phyloP scores from a whole-genome alignment of 2,329 filamentous ascomycete species.

The Helicocarpus griseus region DNA sequence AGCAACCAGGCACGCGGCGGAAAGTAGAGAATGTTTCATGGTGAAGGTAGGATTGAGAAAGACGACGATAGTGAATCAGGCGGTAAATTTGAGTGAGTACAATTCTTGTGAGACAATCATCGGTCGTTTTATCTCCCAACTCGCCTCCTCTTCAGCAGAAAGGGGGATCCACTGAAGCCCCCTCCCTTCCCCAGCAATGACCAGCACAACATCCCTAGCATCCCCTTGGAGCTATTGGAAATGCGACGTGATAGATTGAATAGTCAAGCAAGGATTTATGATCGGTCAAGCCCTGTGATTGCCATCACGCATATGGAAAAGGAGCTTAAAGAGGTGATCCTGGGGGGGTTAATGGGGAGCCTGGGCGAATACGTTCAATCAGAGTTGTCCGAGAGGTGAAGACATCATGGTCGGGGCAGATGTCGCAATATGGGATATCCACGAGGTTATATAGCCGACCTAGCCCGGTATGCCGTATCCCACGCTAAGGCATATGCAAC shows the following conservation, averaged over 20 bases:
- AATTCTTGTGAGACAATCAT: background rate
- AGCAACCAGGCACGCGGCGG: slow-evolving; percentile 6
- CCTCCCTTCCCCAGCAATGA: background rate
- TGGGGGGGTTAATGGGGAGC: background rate
- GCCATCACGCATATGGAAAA: background rate
- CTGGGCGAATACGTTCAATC: background rate
- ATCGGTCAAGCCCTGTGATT: background rate
- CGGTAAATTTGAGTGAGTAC: background rate
- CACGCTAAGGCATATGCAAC: background rate
- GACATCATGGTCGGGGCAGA: slow-evolving; percentile 2
- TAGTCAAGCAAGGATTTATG: background rate
- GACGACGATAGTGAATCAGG: background rate
- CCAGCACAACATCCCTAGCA: background rate
- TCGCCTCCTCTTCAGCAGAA: background rate
- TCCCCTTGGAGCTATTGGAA: background rate
- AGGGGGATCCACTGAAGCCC: background rate
- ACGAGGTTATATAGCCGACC: background rate
- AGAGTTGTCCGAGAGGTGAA: background rate
- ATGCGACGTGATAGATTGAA: background rate
- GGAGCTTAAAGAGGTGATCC: background rate
- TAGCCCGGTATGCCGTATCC: background rate
- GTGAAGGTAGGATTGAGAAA: background rate
- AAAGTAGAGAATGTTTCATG: background rate
- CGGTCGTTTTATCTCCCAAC: background rate
- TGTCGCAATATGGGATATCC: background rate